Base-by-base conservation (phyloP, 2,329 filamentous ascomycete genomes). In the Cercospora janseana region DNA sequence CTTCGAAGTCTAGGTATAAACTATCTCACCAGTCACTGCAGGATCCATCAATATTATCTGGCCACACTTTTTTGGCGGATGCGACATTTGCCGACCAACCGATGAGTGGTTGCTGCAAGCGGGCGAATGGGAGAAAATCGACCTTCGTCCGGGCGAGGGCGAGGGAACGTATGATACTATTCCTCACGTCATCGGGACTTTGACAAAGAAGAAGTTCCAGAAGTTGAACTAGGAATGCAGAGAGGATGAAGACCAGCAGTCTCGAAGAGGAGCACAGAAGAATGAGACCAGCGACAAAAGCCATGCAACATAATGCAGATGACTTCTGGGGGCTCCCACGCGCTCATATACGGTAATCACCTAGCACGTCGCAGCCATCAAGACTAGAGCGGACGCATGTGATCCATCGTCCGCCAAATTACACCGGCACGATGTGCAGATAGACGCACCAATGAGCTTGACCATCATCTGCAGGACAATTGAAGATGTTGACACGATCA, bases 11-110 rank as follows among this genome's bases (percentile, higher is more conserved):
- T 26, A 29, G 23, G 2, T 15, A 3, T 2, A 24, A 12, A 13
- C 12, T 43, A 13, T 20, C 3, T 12, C n/a, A 6, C 3, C 38
- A 29, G 10, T 27, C n/a, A n/a, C n/a, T 12, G 9, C 46, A 69
- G 66, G 52, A 15, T 27, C 55, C 0, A 51, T 69, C 49, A 66
- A 69, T 45, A 20, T 61, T 20, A 47, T 69, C 24, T 70, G 67
- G 67, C 66, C 66, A 4, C 59, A 60, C 13, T 66, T 67, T 44
- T 64, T 69, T 28, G 62, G 62, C 34, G 67, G 67, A 3, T 70
- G 67, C 52, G 56, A 65, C 37, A 64, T 69, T 35, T 59, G 54
- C 1, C 50, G 67, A 13, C 66, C 66, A 2, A 69, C 66, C 1
- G 67, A 70, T 34, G 62, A 67, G 47, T 69, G 66, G 65, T 47